Conservation (phyloP, 2,329 filamentous ascomycete genomes). For the Thyridium curvatum region DNA sequence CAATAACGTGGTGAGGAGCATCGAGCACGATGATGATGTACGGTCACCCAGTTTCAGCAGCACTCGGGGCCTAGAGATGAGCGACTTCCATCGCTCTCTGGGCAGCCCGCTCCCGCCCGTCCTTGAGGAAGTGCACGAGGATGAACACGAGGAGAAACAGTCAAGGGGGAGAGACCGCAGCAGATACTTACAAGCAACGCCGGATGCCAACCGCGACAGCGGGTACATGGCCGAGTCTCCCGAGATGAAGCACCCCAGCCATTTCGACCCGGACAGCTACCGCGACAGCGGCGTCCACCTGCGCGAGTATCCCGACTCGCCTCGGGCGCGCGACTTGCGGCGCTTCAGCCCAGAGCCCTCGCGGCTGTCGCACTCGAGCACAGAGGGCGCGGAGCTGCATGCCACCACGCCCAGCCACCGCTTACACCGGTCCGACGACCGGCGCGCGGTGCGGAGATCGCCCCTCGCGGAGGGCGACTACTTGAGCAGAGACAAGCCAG, state of each 20-base stretch:
- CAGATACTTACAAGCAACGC: constrained; percentile 10
- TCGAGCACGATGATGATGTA: constrained; percentile 6
- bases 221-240: constrained; percentile 41
- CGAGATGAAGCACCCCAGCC: constrained; percentile 26
- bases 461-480: constrained; percentile 3
- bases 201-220: constrained; percentile 41
- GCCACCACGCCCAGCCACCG: no score
- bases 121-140: constrained; percentile 41
- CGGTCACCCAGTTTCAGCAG: constrained; percentile 8
- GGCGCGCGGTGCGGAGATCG: not conserved
- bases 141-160: constrained; percentile 21
- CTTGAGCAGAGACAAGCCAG: constrained; percentile 6
- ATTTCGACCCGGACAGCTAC: constrained; percentile 25
- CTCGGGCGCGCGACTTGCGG: constrained; percentile 14
- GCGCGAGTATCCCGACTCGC: constrained; percentile 35
- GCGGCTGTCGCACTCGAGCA: constrained; percentile 5
- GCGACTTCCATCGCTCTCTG: constrained; percentile 35
- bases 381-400: not conserved
- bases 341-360: constrained; percentile 7
- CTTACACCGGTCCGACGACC: no score
- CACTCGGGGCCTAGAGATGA: constrained; percentile 13
- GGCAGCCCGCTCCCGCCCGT: constrained; percentile 44
- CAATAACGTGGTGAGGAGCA: constrained; percentile 4
- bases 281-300: constrained; percentile 54
- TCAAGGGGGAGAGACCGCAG: no score